Conservation (phyloP, 805 yeast genomes). For the Pichia insulana region DNA sequence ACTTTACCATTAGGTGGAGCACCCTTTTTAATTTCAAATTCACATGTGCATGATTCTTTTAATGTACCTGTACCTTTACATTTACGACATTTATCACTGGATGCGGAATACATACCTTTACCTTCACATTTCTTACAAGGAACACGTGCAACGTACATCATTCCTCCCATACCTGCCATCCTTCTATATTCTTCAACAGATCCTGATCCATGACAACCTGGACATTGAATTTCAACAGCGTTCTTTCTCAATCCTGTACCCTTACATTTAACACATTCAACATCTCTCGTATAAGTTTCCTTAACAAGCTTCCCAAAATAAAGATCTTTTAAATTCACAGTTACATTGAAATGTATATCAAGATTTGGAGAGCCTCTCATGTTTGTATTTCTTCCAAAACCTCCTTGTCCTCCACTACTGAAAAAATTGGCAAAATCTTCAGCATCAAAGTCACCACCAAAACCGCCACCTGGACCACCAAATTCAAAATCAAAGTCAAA, state of each 20-base stretch:
- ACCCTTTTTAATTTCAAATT: constrained; percentile 72
- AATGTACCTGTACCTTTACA: constrained; percentile 60
- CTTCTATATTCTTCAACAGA: constrained; percentile 47
- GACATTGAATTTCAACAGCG: constrained; percentile 50
- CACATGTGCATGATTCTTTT: constrained; percentile 63
- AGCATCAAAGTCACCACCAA: constrained; percentile 37
- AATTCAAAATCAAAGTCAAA: constrained; percentile 19
- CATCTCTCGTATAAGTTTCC: constrained; percentile 60
- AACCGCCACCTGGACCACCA: constrained; percentile 21
- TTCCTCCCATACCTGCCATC: constrained; percentile 53
- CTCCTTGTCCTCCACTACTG: constrained; percentile 32
- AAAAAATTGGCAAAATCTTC: constrained; percentile 75
- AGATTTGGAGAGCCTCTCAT: constrained; percentile 43
- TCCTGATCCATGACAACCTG: constrained; percentile 68
- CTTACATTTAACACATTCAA: constrained; percentile 62
- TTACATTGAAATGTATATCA: constrained; percentile 39
- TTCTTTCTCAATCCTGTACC: constrained; percentile 68
- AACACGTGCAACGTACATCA: constrained; percentile 53
- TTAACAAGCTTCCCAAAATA: constrained; percentile 77
- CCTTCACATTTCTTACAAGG: constrained; percentile 68
- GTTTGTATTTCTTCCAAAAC: constrained; percentile 8
- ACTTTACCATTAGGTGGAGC: constrained; percentile 53
- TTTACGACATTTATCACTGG: constrained; percentile 67
- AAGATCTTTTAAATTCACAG: constrained; percentile 61
- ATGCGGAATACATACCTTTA: constrained; percentile 47